Base-by-base conservation (phyloP, 306 rosid species). In the Medicago ruthenica region DNA sequence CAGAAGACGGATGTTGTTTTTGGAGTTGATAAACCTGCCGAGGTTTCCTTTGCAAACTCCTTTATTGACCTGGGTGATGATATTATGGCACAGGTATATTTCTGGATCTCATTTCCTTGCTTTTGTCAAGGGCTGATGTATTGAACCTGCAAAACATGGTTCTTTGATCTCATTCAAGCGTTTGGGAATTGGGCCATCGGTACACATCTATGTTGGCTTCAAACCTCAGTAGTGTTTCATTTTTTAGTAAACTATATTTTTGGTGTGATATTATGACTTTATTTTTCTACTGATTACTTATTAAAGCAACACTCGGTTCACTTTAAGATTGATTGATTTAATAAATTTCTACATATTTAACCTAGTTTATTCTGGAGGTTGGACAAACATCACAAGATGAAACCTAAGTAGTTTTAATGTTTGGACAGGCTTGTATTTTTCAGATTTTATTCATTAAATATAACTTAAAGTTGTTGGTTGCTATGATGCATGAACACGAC, bases 11-110 rank as follows among this genome's bases (percentile, higher is more conserved):
- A 92, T 83, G 78, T 95, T 60, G 85, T 89, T 68, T 95, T 95
- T 90, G 99, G 99, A 76, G 96, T 89, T 79, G 97, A 90, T 82
- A 90, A 93, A 79, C 91, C 93, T 73, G 97, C 93, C 27, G 89
- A 86, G 84, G 92, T 95, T 83, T 90, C 99, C 65, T 92, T 95
- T 89, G 93, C 97, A 37, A 92, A 90, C 85, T 89, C 96, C 39
- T 89, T 90, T 79, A 84, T 84, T 83, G 99, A 95, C 61, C 91
- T 88, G 41, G 96, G 89, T 77, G 96, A 86, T 84, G 97, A 88
- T 79, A 87, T 92, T 67, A 90, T 89, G 96, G 84, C 89, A 4
- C 97, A 95, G 99, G 98, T 94, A 88, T 85, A 66, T 72, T 66
- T 76, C 78, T 63, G 83, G 70, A 70, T 79, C 50, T 61, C 58